A percentile compares a stretch with the other conserved stretches of the same genome.
phyloP scores from a whole-genome alignment of 2,329 filamentous ascomycete genomes.

The Alternaria longipes region DNA sequence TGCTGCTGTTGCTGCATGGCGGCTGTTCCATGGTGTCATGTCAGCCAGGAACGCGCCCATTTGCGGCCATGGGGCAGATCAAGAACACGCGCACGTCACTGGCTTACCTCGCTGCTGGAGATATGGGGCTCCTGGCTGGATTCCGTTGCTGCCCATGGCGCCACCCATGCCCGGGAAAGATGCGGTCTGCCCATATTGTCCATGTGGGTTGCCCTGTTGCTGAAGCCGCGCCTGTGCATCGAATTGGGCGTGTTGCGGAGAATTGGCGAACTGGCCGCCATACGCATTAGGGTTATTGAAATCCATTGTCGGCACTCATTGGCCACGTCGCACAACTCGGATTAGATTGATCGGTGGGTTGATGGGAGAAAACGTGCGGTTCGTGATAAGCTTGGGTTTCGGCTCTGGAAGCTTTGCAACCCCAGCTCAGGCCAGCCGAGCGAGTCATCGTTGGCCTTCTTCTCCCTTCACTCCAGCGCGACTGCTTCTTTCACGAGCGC shows the following conservation, averaged over 20 bases:
- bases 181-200: constrained; percentile 46
- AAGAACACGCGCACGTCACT: constrained; percentile 22
- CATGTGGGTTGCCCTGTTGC: constrained; percentile 42
- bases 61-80: constrained; percentile 25
- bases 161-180: constrained; percentile 34
- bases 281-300: constrained; percentile 51
- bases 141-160: constrained; percentile 27
- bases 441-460: constrained; percentile 12
- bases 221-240: constrained; percentile 48
- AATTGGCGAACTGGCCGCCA: constrained; percentile 44
- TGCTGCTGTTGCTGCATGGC: constrained; percentile 37
- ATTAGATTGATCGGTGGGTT: constrained; percentile 49
- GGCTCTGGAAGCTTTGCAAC: constrained; percentile 10
- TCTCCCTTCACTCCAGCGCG: not conserved
- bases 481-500: not conserved
- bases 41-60: constrained; percentile 23
- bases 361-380: constrained; percentile 41
- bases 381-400: constrained; percentile 42
- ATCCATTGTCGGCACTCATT: constrained; percentile 52
- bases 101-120: constrained; percentile 52
- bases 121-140: constrained; percentile 47
- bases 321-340: constrained; percentile 50
- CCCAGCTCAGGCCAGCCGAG: constrained; percentile 20
- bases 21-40: constrained; percentile 33
- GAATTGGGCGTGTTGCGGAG: constrained; percentile 46